phyloP scores from a whole-genome alignment of 176 grass and related monocot genomes.

The Carex parvula region DNA sequence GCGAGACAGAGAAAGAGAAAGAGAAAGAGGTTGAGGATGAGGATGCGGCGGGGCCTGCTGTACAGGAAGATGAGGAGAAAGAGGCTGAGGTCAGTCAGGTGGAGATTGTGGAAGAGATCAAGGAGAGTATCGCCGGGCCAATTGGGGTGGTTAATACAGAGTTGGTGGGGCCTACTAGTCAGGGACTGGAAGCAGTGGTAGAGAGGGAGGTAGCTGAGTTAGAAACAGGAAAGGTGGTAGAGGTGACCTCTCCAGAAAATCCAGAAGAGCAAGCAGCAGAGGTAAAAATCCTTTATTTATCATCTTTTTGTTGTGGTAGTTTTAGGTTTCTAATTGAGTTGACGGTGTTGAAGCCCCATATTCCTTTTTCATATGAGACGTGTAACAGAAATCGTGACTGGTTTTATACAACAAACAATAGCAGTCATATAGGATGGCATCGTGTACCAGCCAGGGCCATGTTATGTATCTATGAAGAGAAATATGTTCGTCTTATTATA shows the following conservation, averaged over 20 bases:
- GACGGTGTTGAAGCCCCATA: not conserved
- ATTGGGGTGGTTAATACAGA: constrained; percentile 2
- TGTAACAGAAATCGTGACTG: not conserved
- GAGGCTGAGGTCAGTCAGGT: constrained; percentile 11
- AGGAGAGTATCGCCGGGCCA: constrained; percentile 28
- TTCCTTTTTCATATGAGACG: not conserved
- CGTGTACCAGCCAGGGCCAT: not conserved
- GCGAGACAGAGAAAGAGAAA: not conserved
- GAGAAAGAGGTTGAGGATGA: constrained; percentile 9
- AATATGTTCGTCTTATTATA: not conserved
- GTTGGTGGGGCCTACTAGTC: not conserved
- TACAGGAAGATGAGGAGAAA: constrained; percentile 14
- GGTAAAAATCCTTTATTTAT: not conserved
- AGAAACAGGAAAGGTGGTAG: constrained; percentile 20
- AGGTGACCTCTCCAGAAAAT: constrained; percentile 25
- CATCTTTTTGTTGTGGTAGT: not conserved
- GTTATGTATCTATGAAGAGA: not conserved
- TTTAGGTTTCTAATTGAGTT: constrained; percentile 2
- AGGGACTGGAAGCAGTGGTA: constrained; percentile 30
- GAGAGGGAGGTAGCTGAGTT: constrained; percentile 27
- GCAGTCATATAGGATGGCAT: not conserved
- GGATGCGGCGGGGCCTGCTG: constrained; percentile 20
- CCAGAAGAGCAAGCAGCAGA: constrained; percentile 29
- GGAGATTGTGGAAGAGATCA: constrained; percentile 41
- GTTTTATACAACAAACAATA: not conserved